These are phyloP conservation scores for Candida maesae DNA, from an alignment of 805 yeast species.

Conservation along the genomic window DNA sequence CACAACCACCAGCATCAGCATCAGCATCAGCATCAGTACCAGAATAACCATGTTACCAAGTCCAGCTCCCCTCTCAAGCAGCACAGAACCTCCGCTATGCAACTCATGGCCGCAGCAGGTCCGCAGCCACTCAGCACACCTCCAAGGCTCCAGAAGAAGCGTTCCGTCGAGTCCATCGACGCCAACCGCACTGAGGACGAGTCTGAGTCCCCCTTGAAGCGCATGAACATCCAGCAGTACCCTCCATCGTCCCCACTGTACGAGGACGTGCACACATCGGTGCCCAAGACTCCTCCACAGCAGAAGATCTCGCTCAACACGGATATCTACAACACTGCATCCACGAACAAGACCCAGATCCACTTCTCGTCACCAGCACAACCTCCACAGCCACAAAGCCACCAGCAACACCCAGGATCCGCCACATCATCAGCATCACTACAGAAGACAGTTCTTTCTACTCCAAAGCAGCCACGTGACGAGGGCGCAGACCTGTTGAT, in stretches of 20 bases:
- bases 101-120: slow-evolving; percentile 5
- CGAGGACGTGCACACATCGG: slow-evolving; percentile 19
- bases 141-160: slow-evolving; percentile 14
- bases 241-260: slow-evolving; percentile 29
- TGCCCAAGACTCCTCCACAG: slow-evolving; percentile 28
- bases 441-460: slow-evolving; percentile 16
- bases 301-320: slow-evolving; percentile 22
- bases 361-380: slow-evolving; percentile 22
- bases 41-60: no score
- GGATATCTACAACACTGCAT: slow-evolving; percentile 25
- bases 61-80: neutral
- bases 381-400: no score
- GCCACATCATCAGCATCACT: slow-evolving; percentile 3
- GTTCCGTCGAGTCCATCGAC: slow-evolving; percentile 21
- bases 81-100: neutral
- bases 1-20: no score
- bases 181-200: slow-evolving; percentile 24
- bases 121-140: neutral
- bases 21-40: no score
- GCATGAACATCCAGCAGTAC: slow-evolving; percentile 8
- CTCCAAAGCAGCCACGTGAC: slow-evolving; percentile 28
- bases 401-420: neutral
- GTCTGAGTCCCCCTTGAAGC: slow-evolving; percentile 19
- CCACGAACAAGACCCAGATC: slow-evolving; percentile 26
- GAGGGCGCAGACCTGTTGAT: slow-evolving; percentile 83